A percentile compares a stretch with the other conserved stretches of the same genome.
phyloP scores from a whole-genome alignment of 768 basidiomycete genomes.

The Hygrophoropsis aurantiaca region DNA sequence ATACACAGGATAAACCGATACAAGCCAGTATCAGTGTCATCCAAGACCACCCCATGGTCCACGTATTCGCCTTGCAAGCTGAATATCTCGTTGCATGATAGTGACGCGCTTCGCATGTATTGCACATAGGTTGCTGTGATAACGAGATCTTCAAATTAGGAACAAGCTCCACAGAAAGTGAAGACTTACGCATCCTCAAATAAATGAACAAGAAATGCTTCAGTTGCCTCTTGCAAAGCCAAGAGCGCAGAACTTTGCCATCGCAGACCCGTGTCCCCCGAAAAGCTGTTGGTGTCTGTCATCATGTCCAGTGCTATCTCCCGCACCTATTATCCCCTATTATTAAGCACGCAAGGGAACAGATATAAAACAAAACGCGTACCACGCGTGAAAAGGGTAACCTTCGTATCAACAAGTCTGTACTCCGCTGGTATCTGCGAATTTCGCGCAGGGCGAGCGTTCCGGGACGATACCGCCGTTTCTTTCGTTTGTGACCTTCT shows the following conservation, averaged over 20 bases:
- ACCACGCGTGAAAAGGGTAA: constrained; percentile 93
- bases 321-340: constrained; percentile 64
- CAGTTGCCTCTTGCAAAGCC: constrained; percentile 95
- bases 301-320: constrained; percentile 93
- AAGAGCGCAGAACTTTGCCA: constrained; percentile 96
- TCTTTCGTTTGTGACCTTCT: constrained; percentile 36
- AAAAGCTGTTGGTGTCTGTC: constrained; percentile 66
- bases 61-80: constrained; percentile 92
- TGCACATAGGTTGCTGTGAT: constrained; percentile 84
- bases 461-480: constrained; percentile 81
- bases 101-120: constrained; percentile 98
- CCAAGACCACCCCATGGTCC: constrained; percentile 83
- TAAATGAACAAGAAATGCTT: constrained; percentile 91
- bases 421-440: constrained; percentile 91
- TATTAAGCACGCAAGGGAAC: neutral
- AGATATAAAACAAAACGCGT: constrained; percentile 30
- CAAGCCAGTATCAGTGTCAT: constrained; percentile 35
- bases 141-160: constrained; percentile 6
- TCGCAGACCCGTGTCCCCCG: constrained; percentile 61
- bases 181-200: constrained; percentile 95
- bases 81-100: constrained; percentile 96
- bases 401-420: constrained; percentile 83
- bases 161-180: constrained; percentile 1
- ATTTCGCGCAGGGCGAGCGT: constrained; percentile 91
- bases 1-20: too few relatives aligned